Conservation (phyloP, 176 grass and related monocot genomes). For the Carex littledalei region DNA sequence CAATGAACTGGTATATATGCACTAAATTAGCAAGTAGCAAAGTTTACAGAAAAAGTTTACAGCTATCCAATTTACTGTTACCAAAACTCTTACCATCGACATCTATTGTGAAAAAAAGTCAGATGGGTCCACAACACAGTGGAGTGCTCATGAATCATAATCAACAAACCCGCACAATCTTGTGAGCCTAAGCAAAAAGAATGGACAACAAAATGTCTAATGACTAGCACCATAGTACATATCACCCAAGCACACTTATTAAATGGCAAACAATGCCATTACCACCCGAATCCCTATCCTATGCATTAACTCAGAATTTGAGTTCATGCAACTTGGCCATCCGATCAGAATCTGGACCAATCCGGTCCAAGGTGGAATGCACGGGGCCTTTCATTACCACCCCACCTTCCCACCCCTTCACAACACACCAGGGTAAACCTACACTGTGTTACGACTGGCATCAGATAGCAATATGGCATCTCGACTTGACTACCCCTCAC, state of each 20-base stretch:
- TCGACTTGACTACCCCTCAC: conserved; percentile 15
- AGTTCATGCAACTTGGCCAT: too few relatives aligned
- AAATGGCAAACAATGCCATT: not conserved
- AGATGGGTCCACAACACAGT: not conserved
- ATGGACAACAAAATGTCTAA: not conserved
- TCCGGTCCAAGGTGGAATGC: too few relatives aligned
- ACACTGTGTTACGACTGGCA: too few relatives aligned
- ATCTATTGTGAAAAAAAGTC: not conserved
- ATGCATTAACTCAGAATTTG: too few relatives aligned
- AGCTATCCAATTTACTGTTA: not conserved
- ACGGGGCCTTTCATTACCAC: too few relatives aligned
- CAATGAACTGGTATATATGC: not conserved
- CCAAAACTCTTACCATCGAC: not conserved
- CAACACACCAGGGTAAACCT: too few relatives aligned
- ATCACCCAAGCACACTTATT: too few relatives aligned
- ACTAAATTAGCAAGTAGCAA: not conserved
- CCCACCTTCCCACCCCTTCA: too few relatives aligned
- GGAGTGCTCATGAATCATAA: not conserved
- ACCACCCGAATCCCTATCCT: not conserved
- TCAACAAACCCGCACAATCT: not conserved
- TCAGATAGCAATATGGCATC: conserved; percentile 33
- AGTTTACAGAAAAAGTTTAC: not conserved
- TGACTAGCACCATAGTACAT: not conserved
- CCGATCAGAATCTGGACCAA: too few relatives aligned
- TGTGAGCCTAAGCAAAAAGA: not conserved